Evolutionary conservation across 2,329 filamentous ascomycete genomes (phyloP).

Genomic region (Ilyonectria sp.): DNA sequence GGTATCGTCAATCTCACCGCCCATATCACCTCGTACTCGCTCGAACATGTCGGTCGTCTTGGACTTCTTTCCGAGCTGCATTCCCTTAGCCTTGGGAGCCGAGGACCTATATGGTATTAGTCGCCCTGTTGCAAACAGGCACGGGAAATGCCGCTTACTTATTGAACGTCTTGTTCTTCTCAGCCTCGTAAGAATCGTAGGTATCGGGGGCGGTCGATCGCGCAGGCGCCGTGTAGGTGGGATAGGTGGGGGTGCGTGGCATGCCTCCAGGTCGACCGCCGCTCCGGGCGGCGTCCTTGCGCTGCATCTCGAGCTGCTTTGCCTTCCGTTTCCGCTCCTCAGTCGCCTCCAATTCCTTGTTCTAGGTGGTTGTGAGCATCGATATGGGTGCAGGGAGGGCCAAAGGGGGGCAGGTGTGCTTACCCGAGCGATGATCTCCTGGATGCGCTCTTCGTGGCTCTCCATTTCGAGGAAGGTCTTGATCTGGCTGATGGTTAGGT

Average conservation of each 20-base stretch:
- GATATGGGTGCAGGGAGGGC: neutral
- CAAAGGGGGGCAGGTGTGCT: slow-evolving; percentile 41
- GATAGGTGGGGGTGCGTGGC: slow-evolving; percentile 86
- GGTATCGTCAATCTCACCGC: slow-evolving; percentile 84
- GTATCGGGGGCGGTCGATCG: slow-evolving; percentile 83
- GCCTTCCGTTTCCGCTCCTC: slow-evolving; percentile 99
- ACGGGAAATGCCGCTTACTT: slow-evolving; percentile 69
- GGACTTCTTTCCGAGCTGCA: slow-evolving; percentile 99
- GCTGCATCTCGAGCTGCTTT: slow-evolving; percentile 98
- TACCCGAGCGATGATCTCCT: slow-evolving; percentile 96
- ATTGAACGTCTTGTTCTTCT: slow-evolving; percentile 92
- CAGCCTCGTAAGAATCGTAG: slow-evolving; percentile 95
- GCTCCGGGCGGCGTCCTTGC: slow-evolving; percentile 91
- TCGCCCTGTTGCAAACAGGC: neutral
- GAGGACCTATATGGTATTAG: slow-evolving; percentile 61
- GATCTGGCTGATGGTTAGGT: slow-evolving; percentile 96
- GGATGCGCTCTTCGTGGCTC: slow-evolving; percentile 97
- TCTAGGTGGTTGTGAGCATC: slow-evolving; percentile 67
- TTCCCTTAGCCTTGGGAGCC: slow-evolving; percentile 92
- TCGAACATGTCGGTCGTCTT: slow-evolving; percentile 99
- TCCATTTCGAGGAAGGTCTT: slow-evolving; percentile 99
- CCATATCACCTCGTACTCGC: slow-evolving; percentile 91
- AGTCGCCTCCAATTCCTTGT: slow-evolving; percentile 98
- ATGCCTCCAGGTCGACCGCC: slow-evolving; percentile 70
- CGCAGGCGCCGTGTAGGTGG: slow-evolving; percentile 87